Percentiles rank a stretch among this genome's conserved stretches.
Conservation (phyloP, 2,329 filamentous ascomycete species). For the Diaporthe helianthi region DNA sequence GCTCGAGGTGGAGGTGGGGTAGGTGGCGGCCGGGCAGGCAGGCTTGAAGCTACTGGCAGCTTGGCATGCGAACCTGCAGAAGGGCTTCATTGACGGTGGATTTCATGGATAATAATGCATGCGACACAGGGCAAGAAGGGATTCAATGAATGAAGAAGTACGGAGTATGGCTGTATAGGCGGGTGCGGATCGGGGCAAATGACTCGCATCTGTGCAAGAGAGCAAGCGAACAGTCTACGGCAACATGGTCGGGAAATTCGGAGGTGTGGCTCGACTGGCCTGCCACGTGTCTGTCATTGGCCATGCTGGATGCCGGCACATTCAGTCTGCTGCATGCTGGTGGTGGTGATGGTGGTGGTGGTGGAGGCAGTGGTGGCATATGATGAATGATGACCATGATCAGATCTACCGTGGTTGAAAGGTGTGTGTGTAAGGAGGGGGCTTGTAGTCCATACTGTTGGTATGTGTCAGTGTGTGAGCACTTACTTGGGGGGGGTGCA, state of each 20-base stretch:
- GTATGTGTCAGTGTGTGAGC: not conserved
- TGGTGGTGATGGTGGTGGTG: not conserved
- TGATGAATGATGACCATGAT: not conserved
- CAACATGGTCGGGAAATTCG: conserved; percentile 10
- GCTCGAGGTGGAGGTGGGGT: not conserved
- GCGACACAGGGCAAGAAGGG: conserved; percentile 10
- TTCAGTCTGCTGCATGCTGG: conserved; percentile 7
- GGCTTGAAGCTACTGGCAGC: not conserved
- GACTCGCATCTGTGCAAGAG: conserved; percentile 28
- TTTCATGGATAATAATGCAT: conserved; percentile 27
- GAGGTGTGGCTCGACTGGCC: conserved; percentile 19
- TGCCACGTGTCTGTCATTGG: conserved; percentile 21
- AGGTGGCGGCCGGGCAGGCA: not conserved
- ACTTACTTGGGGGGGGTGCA: not conserved
- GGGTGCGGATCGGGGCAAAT: conserved; percentile 19
- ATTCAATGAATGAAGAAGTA: conserved; percentile 21
- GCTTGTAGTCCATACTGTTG: too few species aligned
- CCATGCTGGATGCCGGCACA: conserved; percentile 21
- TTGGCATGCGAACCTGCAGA: conserved; percentile 2
- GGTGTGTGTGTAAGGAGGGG: not conserved
- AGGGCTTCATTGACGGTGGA: conserved; percentile 12
- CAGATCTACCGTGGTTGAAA: not conserved
- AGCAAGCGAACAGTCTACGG: conserved; percentile 2
- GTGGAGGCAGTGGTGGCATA: not conserved
- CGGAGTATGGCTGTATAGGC: conserved; percentile 11